phyloP scores from a whole-genome alignment of 2,329 filamentous ascomycete genomes.

The Ceratocystis papillata region DNA sequence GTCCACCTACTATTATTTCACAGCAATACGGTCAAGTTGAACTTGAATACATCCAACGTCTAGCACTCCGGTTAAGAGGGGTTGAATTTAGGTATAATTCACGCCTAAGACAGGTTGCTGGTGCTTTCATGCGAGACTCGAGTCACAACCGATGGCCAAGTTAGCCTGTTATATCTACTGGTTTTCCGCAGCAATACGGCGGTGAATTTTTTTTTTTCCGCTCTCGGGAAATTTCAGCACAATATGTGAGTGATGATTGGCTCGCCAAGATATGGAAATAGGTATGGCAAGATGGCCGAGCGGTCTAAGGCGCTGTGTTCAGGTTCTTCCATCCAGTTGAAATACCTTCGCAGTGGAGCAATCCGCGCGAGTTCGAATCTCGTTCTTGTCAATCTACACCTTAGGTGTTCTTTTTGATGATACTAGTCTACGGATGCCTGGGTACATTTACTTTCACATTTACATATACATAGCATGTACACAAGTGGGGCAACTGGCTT shows the following conservation, averaged over 20 bases:
- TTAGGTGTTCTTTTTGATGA: no score
- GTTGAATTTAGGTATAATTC: no score
- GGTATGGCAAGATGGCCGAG: constrained; percentile 20
- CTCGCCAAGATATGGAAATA: no score
- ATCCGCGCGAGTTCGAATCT: constrained; percentile 26
- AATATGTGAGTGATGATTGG: background rate
- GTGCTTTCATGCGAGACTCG: no score
- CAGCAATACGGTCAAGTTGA: background rate
- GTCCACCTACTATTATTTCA: background rate
- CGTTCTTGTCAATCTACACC: constrained; percentile 29
- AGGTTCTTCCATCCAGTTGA: background rate
- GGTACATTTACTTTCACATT: no score
- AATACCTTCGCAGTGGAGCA: constrained; percentile 24
- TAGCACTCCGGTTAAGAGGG: no score
- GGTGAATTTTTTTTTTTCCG: background rate
- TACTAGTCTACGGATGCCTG: no score
- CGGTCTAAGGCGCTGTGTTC: constrained; percentile 23
- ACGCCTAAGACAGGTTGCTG: no score
- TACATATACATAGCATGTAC: no score
- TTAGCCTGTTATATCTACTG: background rate
- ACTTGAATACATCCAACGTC: no score
- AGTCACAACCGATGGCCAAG: background rate
- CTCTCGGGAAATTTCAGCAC: background rate
- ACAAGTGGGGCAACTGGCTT: no score
- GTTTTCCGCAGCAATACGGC: background rate